Percentiles rank a stretch among this genome's conserved stretches.
These are phyloP conservation scores for Citrus australasica DNA, from an alignment of 345 rosid genomes.

Conservation along the genomic window DNA sequence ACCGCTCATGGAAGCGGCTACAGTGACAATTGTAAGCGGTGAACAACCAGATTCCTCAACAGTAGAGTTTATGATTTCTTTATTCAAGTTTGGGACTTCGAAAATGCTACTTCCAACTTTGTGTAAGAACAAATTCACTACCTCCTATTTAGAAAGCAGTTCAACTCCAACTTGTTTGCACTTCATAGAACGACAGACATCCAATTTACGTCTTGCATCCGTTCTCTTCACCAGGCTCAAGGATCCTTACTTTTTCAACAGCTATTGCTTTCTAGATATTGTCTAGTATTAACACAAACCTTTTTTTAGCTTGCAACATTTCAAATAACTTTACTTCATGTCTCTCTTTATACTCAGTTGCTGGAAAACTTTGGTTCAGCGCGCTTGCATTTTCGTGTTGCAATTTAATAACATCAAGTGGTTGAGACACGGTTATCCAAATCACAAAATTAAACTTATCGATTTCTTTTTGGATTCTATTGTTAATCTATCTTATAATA, in stretches of 20 bases:
- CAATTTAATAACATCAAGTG: not conserved
- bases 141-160: not conserved
- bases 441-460: too few species aligned
- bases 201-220: slow-evolving; percentile 17
- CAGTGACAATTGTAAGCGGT: too few species aligned
- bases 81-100: too few species aligned
- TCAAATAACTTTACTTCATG: not conserved
- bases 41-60: too few species aligned
- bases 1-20: too few species aligned
- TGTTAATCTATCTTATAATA: too few species aligned
- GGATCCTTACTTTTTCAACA: not conserved
- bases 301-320: not conserved
- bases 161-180: slow-evolving; percentile 7
- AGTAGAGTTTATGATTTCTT: too few species aligned
- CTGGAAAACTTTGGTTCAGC: not conserved
- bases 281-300: not conserved
- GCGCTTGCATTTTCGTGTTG: slow-evolving; percentile 6
- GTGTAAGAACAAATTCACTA: too few species aligned
- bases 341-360: not conserved
- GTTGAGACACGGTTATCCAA: not conserved
- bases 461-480: too few species aligned
- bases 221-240: not conserved
- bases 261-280: not conserved
- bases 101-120: too few species aligned
- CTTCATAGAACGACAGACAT: slow-evolving; percentile 8